Evolutionary conservation across 2,329 filamentous ascomycete genomes (phyloP).

Genomic region (Diplocarpon mali): DNA sequence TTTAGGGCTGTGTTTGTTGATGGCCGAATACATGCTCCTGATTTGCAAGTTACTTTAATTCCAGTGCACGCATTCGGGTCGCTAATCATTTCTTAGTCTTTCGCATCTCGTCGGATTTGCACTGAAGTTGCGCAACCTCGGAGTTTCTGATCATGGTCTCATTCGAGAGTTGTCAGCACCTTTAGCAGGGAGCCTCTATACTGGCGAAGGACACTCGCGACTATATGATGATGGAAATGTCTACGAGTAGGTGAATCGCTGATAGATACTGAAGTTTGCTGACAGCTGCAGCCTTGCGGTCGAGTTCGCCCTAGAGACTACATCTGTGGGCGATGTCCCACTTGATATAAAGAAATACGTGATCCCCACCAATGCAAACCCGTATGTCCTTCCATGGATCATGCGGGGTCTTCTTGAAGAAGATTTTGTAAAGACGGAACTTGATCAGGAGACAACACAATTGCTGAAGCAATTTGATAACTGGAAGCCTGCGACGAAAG

Average conservation of each 20-base stretch:
- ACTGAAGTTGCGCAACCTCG: slow-evolving; percentile 86
- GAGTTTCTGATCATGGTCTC: slow-evolving; percentile 84
- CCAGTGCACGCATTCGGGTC: neutral
- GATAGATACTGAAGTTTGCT: slow-evolving; percentile 1
- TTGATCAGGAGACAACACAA: slow-evolving; percentile 65
- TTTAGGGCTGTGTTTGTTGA: slow-evolving; percentile 95
- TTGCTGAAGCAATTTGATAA: slow-evolving; percentile 82
- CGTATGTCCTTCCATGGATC: slow-evolving; percentile 88
- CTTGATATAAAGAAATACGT: slow-evolving; percentile 43
- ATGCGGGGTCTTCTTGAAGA: slow-evolving; percentile 91
- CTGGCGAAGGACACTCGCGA: slow-evolving; percentile 84
- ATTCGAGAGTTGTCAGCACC: slow-evolving; percentile 82
- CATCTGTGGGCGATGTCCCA: slow-evolving; percentile 36
- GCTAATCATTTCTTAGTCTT: slow-evolving; percentile 38
- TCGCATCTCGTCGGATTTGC: slow-evolving; percentile 87
- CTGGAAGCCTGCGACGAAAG: slow-evolving; percentile 86
- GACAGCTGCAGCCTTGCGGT: slow-evolving; percentile 46
- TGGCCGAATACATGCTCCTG: slow-evolving; percentile 79
- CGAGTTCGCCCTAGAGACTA: slow-evolving; percentile 63
- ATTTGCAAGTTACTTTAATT: slow-evolving; percentile 50
- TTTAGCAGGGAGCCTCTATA: slow-evolving; percentile 81
- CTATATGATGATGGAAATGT: slow-evolving; percentile 84
- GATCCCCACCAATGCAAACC: slow-evolving; percentile 50
- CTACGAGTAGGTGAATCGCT: slow-evolving; percentile 49
- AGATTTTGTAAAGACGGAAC: slow-evolving; percentile 72